phyloP scores from a whole-genome alignment of 2,329 filamentous ascomycete genomes.

The Aspergillus sp. region DNA sequence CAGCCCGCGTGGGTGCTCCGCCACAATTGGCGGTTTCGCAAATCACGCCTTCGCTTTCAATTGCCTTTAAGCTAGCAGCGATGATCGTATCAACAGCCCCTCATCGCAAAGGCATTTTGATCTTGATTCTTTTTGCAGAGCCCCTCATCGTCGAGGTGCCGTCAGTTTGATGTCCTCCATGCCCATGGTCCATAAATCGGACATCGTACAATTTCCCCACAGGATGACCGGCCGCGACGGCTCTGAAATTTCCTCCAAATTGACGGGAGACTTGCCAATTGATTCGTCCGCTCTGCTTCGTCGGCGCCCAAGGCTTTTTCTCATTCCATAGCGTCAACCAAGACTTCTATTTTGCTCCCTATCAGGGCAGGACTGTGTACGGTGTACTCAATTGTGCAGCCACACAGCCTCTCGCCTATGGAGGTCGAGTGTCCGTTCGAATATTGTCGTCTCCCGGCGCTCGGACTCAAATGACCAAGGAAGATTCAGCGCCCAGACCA shows the following conservation, averaged over 20 bases:
- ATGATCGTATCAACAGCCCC: slow-evolving; percentile 5
- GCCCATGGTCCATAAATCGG: no score
- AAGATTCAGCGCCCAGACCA: neutral
- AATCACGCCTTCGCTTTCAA: neutral
- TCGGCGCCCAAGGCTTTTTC: neutral
- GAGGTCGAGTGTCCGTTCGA: neutral
- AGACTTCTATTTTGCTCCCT: neutral
- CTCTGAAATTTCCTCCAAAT: slow-evolving; percentile 1
- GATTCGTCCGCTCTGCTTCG: neutral
- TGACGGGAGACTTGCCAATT: neutral
- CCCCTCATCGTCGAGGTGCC: slow-evolving; percentile 21
- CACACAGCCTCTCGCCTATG: neutral
- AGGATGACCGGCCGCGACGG: neutral
- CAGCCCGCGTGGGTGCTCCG: slow-evolving; percentile 2
- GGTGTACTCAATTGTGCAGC: neutral
- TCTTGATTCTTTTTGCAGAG: slow-evolving; percentile 3
- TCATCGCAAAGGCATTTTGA: slow-evolving; percentile 4
- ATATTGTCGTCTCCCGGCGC: slow-evolving; percentile 14
- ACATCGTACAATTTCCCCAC: neutral
- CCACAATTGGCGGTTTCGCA: slow-evolving; percentile 5
- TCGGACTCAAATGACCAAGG: slow-evolving; percentile 9
- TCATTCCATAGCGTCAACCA: neutral
- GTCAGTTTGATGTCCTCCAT: slow-evolving; percentile 3
- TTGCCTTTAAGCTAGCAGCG: neutral
- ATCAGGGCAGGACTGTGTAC: neutral